phyloP scores from a whole-genome alignment of 2,329 filamentous ascomycete species.

The Aureobasidium sp. region DNA sequence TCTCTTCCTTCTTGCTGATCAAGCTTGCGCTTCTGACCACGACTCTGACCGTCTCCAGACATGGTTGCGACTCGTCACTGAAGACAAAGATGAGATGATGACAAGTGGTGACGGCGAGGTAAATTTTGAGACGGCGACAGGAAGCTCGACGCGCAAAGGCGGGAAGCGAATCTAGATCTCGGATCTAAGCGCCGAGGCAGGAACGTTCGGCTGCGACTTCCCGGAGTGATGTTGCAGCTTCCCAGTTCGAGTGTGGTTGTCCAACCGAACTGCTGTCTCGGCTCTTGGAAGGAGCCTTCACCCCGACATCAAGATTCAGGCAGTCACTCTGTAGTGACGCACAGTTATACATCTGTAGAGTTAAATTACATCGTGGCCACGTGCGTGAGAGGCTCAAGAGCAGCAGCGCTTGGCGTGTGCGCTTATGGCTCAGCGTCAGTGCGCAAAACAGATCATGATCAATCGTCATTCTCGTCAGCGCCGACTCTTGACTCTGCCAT shows the following conservation, averaged over 20 bases:
- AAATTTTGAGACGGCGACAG: background rate
- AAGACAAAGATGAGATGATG: background rate
- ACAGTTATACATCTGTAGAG: no score
- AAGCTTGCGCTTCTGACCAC: conserved; percentile 15
- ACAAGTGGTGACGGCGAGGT: background rate
- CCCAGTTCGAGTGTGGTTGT: no score
- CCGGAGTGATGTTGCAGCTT: background rate
- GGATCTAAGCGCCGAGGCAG: conserved; percentile 1
- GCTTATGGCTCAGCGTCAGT: background rate
- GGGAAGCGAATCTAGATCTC: conserved; percentile 1
- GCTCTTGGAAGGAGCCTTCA: no score
- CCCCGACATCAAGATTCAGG: no score
- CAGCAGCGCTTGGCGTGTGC: background rate
- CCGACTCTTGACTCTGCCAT: background rate
- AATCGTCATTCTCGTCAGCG: background rate
- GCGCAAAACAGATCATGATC: background rate
- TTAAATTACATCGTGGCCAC: no score
- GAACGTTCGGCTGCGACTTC: background rate
- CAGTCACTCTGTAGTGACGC: no score
- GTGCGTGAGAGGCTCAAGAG: no score
- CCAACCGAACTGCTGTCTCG: no score
- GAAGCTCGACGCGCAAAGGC: background rate
- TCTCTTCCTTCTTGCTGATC: conserved; percentile 10
- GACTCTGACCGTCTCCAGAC: conserved; percentile 8
- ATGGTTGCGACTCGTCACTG: background rate